Percentiles rank a stretch among this genome's conserved stretches.
These are phyloP conservation scores for Teratosphaeria destructans DNA, from an alignment of 2,329 filamentous ascomycete species.

Conservation along the genomic window DNA sequence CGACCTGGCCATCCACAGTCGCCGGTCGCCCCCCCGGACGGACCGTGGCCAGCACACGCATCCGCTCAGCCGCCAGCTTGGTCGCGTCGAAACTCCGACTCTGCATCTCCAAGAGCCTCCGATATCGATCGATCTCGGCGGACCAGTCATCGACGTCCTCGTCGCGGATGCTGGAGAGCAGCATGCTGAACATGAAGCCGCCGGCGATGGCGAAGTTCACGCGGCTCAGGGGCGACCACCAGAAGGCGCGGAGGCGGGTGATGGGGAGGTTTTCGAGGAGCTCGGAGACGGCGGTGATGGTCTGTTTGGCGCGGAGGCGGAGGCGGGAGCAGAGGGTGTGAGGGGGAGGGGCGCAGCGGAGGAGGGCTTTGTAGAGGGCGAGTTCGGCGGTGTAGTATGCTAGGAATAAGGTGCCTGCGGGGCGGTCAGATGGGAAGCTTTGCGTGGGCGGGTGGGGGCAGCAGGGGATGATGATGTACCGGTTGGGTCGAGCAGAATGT, in stretches of 20 bases:
- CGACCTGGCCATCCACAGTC: conserved; percentile 2
- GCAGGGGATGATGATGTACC: conserved; percentile 1
- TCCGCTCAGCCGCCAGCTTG: conserved; percentile 11
- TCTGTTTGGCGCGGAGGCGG: conserved; percentile 8
- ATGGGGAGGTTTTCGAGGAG: conserved; percentile 14
- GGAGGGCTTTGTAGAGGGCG: conserved; percentile 10
- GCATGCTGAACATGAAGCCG: conserved; percentile 15
- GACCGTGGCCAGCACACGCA: conserved; percentile 11
- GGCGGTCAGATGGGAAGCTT: not conserved
- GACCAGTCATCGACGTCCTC: conserved; percentile 14
- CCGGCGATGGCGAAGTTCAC: conserved; percentile 14
- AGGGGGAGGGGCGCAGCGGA: conserved; percentile 8
- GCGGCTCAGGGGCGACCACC: conserved; percentile 15
- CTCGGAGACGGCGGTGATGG: conserved; percentile 7
- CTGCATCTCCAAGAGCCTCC: conserved; percentile 14
- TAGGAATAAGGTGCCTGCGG: conserved; percentile 10
- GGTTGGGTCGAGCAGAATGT: conserved; percentile 12
- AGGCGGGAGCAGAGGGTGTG: conserved; percentile 4
- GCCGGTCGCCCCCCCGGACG: conserved; percentile 3
- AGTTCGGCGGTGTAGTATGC: conserved; percentile 11
- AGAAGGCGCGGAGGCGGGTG: conserved; percentile 13
- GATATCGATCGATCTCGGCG: conserved; percentile 11
- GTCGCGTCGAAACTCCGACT: conserved; percentile 13
- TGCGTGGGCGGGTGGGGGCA: not conserved
- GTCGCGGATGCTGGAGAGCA: conserved; percentile 10